A percentile compares a stretch with the other conserved stretches of the same genome.
phyloP scores from a whole-genome alignment of 2,329 filamentous ascomycete species.

The Colletotrichum navitas region DNA sequence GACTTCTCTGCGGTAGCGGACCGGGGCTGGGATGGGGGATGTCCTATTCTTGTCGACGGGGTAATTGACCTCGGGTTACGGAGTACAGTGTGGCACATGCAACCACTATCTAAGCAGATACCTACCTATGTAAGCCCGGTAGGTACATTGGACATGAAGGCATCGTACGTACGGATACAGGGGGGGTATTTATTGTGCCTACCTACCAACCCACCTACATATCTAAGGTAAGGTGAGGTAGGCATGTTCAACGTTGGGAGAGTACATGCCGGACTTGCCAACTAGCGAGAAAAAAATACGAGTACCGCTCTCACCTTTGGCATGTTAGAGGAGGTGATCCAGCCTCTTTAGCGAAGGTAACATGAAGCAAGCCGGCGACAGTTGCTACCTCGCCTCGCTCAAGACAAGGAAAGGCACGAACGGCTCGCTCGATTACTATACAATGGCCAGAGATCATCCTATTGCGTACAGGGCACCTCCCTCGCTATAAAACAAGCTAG shows the following conservation, averaged over 20 bases:
- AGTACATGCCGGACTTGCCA: too few relatives aligned
- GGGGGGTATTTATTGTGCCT: too few relatives aligned
- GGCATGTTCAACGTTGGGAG: too few relatives aligned
- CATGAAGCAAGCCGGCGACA: background rate
- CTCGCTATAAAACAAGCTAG: conserved; percentile 11
- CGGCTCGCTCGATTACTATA: background rate
- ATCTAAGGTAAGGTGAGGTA: too few relatives aligned
- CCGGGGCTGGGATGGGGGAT: background rate
- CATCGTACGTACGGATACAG: too few relatives aligned
- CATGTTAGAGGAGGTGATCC: too few relatives aligned
- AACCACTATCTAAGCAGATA: background rate
- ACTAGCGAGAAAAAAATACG: too few relatives aligned
- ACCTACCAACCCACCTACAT: too few relatives aligned
- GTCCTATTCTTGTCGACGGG: background rate
- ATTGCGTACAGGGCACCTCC: conserved; percentile 7
- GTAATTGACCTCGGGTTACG: background rate
- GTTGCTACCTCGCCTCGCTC: background rate
- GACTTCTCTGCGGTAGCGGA: background rate
- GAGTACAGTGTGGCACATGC: background rate
- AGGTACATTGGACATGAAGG: background rate
- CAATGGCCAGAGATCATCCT: background rate
- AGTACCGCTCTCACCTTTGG: too few relatives aligned
- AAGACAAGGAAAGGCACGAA: too few relatives aligned
- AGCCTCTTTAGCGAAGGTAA: background rate
- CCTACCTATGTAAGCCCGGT: too few relatives aligned